Evolutionary conservation across 768 basidiomycete species (phyloP).

Genomic region (Boletus rubroflammeus): DNA sequence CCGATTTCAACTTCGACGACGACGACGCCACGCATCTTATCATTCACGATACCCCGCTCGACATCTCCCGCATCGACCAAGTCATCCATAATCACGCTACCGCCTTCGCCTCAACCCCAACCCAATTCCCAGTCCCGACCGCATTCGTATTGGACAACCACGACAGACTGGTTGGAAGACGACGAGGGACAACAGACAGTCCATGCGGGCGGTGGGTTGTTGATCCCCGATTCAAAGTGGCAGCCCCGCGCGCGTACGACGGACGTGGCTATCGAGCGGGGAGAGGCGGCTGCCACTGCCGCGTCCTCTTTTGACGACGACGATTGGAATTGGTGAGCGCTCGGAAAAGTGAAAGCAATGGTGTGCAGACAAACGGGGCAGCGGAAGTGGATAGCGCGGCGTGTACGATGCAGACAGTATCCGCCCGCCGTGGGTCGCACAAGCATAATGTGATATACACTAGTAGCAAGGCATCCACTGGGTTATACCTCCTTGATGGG

Average conservation of each 20-base stretch:
- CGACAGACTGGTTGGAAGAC: slow-evolving; percentile 33
- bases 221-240: slow-evolving; percentile 32
- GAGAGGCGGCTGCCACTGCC: not conserved
- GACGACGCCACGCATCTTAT: slow-evolving; percentile 14
- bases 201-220: slow-evolving; percentile 17
- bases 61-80: not conserved
- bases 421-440: too few relatives aligned
- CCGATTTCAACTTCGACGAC: not conserved
- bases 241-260: not conserved
- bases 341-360: not conserved
- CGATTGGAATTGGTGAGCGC: slow-evolving; percentile 58
- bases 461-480: not conserved
- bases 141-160: slow-evolving; percentile 15
- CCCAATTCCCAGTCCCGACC: not conserved
- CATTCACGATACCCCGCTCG: slow-evolving; percentile 6
- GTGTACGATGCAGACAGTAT: too few relatives aligned
- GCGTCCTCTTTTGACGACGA: slow-evolving; percentile 37
- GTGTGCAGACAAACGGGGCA: not conserved
- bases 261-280: too few relatives aligned
- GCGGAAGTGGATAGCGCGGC: too few relatives aligned
- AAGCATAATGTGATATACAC: not conserved
- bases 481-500: not conserved
- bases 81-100: not conserved
- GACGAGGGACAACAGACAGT: slow-evolving; percentile 34
- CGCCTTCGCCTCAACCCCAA: slow-evolving; percentile 4